Conservation (phyloP, 2,329 filamentous ascomycete genomes). For the Polychaeton citri region DNA sequence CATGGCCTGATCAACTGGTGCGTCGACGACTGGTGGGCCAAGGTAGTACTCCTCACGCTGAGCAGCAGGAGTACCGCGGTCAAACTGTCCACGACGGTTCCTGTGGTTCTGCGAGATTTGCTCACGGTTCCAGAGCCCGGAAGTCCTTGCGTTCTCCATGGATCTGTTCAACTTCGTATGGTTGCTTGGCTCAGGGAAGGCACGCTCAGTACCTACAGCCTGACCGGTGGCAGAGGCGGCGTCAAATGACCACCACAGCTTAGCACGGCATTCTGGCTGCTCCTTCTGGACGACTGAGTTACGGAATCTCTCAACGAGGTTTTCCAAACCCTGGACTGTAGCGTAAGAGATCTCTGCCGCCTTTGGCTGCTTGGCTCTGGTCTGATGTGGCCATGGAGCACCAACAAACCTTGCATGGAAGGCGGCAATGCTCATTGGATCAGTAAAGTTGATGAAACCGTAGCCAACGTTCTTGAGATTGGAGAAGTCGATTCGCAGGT, state of each 20-base stretch:
- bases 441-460: constrained; percentile 89
- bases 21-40: not conserved
- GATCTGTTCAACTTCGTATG: constrained; percentile 76
- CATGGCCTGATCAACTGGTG: no score
- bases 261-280: constrained; percentile 66
- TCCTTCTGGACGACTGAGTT: constrained; percentile 96
- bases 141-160: constrained; percentile 72
- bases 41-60: constrained; percentile 15
- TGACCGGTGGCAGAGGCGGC: constrained; percentile 22
- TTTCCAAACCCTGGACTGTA: constrained; percentile 90
- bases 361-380: constrained; percentile 34
- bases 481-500: constrained; percentile 61
- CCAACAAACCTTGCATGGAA: constrained; percentile 20
- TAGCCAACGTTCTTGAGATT: constrained; percentile 65
- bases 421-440: constrained; percentile 60
- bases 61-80: constrained; percentile 54
- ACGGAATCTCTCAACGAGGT: constrained; percentile 84
- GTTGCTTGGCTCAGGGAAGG: constrained; percentile 71
- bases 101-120: constrained; percentile 23
- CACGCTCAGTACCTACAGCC: constrained; percentile 56
- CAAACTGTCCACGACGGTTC: constrained; percentile 63
- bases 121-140: constrained; percentile 72
- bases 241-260: constrained; percentile 49
- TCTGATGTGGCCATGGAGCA: constrained; percentile 36
- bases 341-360: constrained; percentile 86